phyloP scores from a whole-genome alignment of 805 yeast species.

The Ogataea zsoltii region DNA sequence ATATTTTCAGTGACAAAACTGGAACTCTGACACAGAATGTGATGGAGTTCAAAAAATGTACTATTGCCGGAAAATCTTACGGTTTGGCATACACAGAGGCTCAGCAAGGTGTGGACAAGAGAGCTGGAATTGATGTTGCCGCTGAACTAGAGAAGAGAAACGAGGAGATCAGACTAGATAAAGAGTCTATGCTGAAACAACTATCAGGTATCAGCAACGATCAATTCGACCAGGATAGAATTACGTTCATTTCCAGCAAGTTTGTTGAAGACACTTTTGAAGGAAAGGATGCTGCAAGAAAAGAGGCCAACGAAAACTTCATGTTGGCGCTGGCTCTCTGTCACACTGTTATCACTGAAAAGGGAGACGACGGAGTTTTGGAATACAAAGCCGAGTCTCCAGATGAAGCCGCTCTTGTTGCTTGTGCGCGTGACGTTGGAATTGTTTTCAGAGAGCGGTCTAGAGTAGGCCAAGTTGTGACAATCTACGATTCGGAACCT shows the following conservation, averaged over 20 bases:
- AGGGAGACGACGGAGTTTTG: constrained; percentile 40
- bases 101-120: constrained; percentile 65
- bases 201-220: constrained; percentile 44
- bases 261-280: constrained; percentile 51
- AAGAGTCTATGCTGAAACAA: constrained; percentile 45
- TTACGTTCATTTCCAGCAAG: constrained; percentile 65
- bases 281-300: constrained; percentile 41
- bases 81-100: constrained; percentile 82
- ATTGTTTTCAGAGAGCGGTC: constrained; percentile 57
- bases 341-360: constrained; percentile 72
- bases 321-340: constrained; percentile 70
- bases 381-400: constrained; percentile 79
- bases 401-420: constrained; percentile 79
- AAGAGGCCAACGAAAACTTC: constrained; percentile 52
- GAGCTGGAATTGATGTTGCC: constrained; percentile 62
- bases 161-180: constrained; percentile 43
- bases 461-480: constrained; percentile 46
- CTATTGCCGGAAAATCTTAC: constrained; percentile 65
- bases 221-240: constrained; percentile 48
- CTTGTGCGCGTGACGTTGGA: constrained; percentile 74
- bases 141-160: constrained; percentile 46
- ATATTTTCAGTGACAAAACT: constrained; percentile 79
- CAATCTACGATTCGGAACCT: constrained; percentile 46
- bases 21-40: constrained; percentile 83
- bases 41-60: constrained; percentile 80